A percentile compares a stretch with the other conserved stretches of the same genome.
Evolutionary conservation across 495 filamentous ascomycete species (phyloP).

Genomic region (Chaetomium cochliodes): DNA sequence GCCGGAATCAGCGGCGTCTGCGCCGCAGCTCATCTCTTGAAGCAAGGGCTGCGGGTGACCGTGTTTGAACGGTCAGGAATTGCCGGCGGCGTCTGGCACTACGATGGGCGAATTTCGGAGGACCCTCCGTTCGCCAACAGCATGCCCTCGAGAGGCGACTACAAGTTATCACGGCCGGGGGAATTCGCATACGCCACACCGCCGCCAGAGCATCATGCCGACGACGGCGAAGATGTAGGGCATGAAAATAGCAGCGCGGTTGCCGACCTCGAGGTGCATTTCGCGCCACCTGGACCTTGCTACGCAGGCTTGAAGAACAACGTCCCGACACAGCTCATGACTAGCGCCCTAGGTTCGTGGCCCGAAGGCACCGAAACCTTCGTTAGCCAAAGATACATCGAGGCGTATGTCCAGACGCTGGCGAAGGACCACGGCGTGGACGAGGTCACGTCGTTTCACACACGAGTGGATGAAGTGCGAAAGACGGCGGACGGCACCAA

Average conservation of each 20-base stretch:
- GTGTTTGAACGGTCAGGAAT: conserved; percentile 62
- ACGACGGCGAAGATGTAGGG: not conserved
- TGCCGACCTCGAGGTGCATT: conserved; percentile 24
- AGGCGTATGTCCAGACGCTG: conserved; percentile 60
- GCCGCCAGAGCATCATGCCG: conserved; percentile 15
- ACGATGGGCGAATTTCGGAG: conserved; percentile 56
- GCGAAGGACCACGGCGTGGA: conserved; percentile 51
- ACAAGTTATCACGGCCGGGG: conserved; percentile 22
- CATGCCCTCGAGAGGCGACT: conserved; percentile 41
- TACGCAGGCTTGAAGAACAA: conserved; percentile 66
- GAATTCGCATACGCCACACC: conserved; percentile 27
- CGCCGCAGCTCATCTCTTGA: conserved; percentile 60
- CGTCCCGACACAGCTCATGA: conserved; percentile 60
- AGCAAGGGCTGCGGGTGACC: conserved; percentile 57
- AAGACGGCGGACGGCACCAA: conserved; percentile 42
- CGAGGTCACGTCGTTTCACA: conserved; percentile 52
- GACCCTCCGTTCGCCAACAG: conserved; percentile 58
- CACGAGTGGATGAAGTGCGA: conserved; percentile 54
- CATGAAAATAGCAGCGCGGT: not conserved
- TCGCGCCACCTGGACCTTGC: conserved; percentile 44
- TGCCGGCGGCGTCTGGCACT: conserved; percentile 66
- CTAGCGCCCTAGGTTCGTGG: conserved; percentile 59
- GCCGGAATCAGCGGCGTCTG: conserved; percentile 68
- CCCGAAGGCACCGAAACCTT: conserved; percentile 56
- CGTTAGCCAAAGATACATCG: conserved; percentile 55